Conservation (phyloP, 2,329 filamentous ascomycete species). For the Fusarium sambucinum region DNA sequence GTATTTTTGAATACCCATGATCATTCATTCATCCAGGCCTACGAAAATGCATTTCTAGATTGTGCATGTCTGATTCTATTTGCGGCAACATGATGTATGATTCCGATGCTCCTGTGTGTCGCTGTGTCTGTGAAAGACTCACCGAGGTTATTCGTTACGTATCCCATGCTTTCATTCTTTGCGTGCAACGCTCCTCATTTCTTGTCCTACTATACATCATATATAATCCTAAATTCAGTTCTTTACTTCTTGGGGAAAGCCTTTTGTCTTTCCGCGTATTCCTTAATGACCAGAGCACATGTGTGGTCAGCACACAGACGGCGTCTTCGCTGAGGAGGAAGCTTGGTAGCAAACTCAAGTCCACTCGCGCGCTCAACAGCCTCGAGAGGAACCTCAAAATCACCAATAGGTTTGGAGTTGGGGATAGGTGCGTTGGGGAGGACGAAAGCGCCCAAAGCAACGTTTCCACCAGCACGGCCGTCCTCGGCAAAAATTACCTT, state of each 20-base stretch:
- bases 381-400: slow-evolving; percentile 96
- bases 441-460: slow-evolving; percentile 93
- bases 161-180: neutral
- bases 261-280: slow-evolving; percentile 76
- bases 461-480: slow-evolving; percentile 74
- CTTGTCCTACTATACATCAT: slow-evolving; percentile 18
- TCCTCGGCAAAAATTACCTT: slow-evolving; percentile 98
- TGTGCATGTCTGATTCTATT: slow-evolving; percentile 2
- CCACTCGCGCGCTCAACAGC: slow-evolving; percentile 91
- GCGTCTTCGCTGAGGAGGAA: slow-evolving; percentile 79
- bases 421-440: slow-evolving; percentile 90
- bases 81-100: neutral
- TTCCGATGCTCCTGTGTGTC: slow-evolving; percentile 2
- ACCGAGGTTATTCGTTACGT: neutral
- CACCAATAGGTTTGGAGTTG: slow-evolving; percentile 86
- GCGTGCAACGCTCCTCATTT: neutral
- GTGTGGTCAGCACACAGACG: slow-evolving; percentile 87
- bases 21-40: neutral
- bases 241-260: slow-evolving; percentile 60
- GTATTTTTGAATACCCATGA: slow-evolving; percentile 16
- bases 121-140: neutral
- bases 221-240: neutral
- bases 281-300: slow-evolving; percentile 85
- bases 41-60: neutral
- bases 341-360: slow-evolving; percentile 86